Conservation (phyloP, 1,284 basidiomycete species). For the Austroboletus novae-zelandiae region DNA sequence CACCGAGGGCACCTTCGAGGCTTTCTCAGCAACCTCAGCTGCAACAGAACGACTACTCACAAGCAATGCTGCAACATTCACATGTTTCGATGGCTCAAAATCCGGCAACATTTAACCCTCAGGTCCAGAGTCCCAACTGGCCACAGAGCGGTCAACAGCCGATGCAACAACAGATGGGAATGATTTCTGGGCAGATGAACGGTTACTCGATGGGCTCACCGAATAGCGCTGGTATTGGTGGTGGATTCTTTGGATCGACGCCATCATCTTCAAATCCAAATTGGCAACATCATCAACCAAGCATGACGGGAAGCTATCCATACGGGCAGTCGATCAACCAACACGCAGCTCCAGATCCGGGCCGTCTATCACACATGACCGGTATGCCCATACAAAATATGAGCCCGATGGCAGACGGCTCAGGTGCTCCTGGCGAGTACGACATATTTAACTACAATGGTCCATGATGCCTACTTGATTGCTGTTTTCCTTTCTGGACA, state of each 20-base stretch:
- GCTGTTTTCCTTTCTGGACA: constrained; percentile 12
- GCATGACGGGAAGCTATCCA: constrained; percentile 37
- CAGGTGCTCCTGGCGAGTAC: constrained; percentile 37
- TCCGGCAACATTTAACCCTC: constrained; percentile 27
- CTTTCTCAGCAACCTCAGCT: constrained; percentile 39
- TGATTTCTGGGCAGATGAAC: constrained; percentile 33
- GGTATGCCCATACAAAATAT: constrained; percentile 40
- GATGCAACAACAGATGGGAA: constrained; percentile 35
- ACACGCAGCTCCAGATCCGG: constrained; percentile 28
- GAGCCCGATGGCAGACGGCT: constrained; percentile 32
- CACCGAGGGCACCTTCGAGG: constrained; percentile 41
- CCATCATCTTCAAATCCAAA: constrained; percentile 34
- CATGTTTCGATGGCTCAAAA: constrained; percentile 25
- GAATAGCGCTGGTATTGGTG: constrained; percentile 31
- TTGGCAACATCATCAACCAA: constrained; percentile 32
- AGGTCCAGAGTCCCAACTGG: constrained; percentile 30
- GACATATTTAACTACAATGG: constrained; percentile 50
- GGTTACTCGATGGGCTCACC: constrained; percentile 47
- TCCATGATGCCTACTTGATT: constrained; percentile 29
- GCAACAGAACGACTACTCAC: constrained; percentile 34
- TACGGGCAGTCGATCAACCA: constrained; percentile 32
- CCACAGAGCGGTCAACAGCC: constrained; percentile 36
- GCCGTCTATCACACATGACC: constrained; percentile 41
- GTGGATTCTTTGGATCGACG: constrained; percentile 34
- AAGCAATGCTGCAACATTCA: constrained; percentile 38